Evolutionary conservation across 2,329 filamentous ascomycete genomes (phyloP).

Genomic region (Fusarium camptoceras): DNA sequence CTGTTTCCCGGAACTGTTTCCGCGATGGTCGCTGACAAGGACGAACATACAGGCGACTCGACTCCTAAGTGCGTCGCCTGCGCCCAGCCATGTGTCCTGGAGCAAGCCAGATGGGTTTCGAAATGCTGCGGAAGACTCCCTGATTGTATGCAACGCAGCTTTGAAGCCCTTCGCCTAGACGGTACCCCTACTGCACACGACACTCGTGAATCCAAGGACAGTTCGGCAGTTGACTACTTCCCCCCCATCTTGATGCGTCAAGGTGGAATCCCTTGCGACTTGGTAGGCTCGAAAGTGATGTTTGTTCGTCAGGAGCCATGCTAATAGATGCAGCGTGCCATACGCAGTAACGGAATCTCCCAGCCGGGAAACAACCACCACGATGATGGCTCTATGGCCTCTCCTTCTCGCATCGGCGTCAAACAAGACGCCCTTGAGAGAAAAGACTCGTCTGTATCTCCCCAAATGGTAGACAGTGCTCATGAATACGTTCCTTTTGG

Average conservation of each 20-base stretch:
- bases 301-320: background rate
- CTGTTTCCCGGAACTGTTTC: background rate
- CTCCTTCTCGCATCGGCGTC: background rate
- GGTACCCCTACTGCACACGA: background rate
- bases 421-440: background rate
- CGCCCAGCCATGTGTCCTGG: background rate
- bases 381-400: background rate
- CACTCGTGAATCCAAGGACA: background rate
- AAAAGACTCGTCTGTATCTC: background rate
- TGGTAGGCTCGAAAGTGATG: background rate
- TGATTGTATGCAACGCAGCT: background rate
- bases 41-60: background rate
- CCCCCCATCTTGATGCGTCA: background rate
- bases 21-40: background rate
- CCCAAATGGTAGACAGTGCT: background rate
- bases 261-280: background rate
- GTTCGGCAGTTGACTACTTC: background rate
- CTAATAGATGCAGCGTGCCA: constrained; percentile 10
- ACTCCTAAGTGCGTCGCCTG: background rate
- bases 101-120: background rate
- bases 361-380: background rate
- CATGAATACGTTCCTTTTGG: background rate
- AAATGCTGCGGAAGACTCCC: background rate
- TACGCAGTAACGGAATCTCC: background rate
- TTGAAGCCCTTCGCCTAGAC: background rate